Evolutionary conservation across 345 rosid genomes (phyloP).

Genomic region (Eucalyptus marginata): DNA sequence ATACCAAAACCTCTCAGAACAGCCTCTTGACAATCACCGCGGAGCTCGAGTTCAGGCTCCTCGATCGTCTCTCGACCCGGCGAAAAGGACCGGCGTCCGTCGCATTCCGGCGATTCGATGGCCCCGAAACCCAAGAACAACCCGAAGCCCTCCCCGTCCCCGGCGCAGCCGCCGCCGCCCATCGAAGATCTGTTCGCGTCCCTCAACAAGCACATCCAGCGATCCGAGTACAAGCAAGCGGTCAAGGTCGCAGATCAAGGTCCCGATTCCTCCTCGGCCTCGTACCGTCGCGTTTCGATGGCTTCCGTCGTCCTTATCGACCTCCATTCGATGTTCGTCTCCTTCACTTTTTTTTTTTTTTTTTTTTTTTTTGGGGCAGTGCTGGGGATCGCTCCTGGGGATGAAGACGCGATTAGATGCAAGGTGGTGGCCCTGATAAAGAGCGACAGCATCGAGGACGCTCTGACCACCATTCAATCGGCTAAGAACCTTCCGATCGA

Average conservation of each 20-base stretch:
- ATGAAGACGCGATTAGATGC: slow-evolving; percentile 85
- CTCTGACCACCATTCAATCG: slow-evolving; percentile 52
- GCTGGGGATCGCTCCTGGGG: slow-evolving; percentile 49
- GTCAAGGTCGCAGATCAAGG: slow-evolving; percentile 78
- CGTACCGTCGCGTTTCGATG: background rate
- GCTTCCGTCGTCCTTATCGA: background rate
- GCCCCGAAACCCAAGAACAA: slow-evolving; percentile 69
- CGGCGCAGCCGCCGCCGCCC: slow-evolving; percentile 51
- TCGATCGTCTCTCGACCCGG: background rate
- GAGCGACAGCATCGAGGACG: slow-evolving; percentile 54
- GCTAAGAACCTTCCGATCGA: slow-evolving; percentile 28
- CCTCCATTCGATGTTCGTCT: background rate
- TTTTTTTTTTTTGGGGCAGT: slow-evolving; percentile 22
- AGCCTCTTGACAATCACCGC: background rate
- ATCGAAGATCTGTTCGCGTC: slow-evolving; percentile 82
- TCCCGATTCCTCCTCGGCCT: background rate
- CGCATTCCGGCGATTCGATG: slow-evolving; percentile 21
- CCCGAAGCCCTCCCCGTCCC: slow-evolving; percentile 22
- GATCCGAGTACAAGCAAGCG: slow-evolving; percentile 46
- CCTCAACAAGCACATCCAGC: slow-evolving; percentile 46
- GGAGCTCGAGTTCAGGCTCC: background rate
- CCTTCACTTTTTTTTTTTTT: background rate
- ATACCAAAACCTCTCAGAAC: background rate
- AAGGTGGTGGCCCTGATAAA: slow-evolving; percentile 72
- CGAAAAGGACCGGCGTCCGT: background rate